Base-by-base conservation (phyloP, 768 basidiomycete genomes). In the Rhizopogon vesiculosus region DNA sequence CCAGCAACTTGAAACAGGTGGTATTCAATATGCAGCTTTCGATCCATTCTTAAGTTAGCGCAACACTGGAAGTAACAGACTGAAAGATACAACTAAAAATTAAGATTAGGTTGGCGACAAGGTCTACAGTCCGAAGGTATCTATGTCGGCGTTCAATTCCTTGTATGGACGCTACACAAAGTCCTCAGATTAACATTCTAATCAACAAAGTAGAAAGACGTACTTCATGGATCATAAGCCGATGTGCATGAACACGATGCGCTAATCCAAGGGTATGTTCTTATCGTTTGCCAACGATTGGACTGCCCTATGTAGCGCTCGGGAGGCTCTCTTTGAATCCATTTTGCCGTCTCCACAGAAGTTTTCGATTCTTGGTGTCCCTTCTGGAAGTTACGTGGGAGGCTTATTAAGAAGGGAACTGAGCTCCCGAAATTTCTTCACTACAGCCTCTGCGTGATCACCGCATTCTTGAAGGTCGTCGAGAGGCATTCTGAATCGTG, bases 401-500 rank as follows among this genome's bases (percentile, higher is more conserved):
- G n/a, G 35, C 4, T 1, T 48, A 29, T 38, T 16, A 9, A 55
- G 44, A 2, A n/a, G 12, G 29, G 44, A 39, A 16, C 51, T 51
- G 6, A 51, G 10, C 4, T 39, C 39, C 12, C 8, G 39, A 5
- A 51, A 42, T 25, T 40, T 35, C 25, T 40, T 51, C 12, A 41
- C 22, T 6, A 51, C 0, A 4, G n/a, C 19, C 39, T 42, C 19
- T 19, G 9, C 39, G 4, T 40, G 35, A 40, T 38, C 12, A 7
- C 29, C 39, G 8, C 50, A 33, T 5, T n/a, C 31, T n/a, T 0
- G 33, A 8, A 51, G 49, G 12, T 18, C 19, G 6, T 51, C 49
- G 4, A 50, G 16, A 0, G 69, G 66, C 6, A 64, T 62, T 8
- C 65, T 59, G 5, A 68, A 58, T 10, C 64, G 56, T 19, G 61